A percentile compares a stretch with the other conserved stretches of the same genome.
Conservation (phyloP, 208 protist genomes). For the Leishmania turanica region DNA sequence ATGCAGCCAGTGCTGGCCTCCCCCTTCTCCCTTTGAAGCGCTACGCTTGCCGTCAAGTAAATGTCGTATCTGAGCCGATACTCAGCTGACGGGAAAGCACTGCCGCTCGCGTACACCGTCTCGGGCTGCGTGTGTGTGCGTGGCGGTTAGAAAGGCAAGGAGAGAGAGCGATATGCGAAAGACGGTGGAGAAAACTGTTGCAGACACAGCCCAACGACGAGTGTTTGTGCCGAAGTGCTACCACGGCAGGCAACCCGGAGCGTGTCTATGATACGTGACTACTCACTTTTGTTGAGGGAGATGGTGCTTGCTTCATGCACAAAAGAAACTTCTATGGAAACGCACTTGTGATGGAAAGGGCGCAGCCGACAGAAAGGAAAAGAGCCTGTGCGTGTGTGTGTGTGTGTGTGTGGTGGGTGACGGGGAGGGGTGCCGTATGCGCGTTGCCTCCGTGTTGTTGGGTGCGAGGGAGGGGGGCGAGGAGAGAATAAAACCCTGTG, state of each 20-base stretch:
- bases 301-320: neutral
- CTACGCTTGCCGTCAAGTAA: neutral
- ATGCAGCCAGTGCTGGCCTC: constrained; percentile 9
- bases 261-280: neutral
- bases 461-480: neutral
- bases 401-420: neutral
- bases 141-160: neutral
- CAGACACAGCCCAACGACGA: neutral
- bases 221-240: neutral
- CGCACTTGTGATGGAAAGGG: neutral
- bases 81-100: neutral
- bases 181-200: neutral
- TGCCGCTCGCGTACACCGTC: neutral
- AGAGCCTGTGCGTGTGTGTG: neutral
- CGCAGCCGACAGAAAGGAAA: neutral
- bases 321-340: neutral
- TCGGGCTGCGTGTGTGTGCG: neutral
- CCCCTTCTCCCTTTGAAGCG: neutral
- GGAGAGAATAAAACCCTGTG: neutral
- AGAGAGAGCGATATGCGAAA: neutral
- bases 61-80: neutral
- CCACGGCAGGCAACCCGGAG: neutral
- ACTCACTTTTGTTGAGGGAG: neutral
- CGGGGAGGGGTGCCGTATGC: neutral
- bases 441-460: neutral